Base-by-base conservation (phyloP, 2,329 filamentous ascomycete genomes). In the Cadophora sp. region DNA sequence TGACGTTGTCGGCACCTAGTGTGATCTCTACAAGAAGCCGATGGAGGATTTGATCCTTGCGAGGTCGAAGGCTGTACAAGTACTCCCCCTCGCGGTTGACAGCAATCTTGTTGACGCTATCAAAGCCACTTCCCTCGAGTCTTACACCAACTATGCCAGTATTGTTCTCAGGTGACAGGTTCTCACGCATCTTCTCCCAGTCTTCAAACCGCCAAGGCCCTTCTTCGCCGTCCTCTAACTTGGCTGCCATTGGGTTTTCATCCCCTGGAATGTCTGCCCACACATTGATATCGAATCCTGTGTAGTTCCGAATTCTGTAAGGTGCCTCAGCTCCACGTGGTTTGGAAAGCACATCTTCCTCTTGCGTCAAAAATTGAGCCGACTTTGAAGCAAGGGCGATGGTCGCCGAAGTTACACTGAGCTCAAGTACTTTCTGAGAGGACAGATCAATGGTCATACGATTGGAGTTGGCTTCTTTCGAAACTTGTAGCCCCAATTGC, bases 181-280 rank as follows among this genome's bases (percentile, higher is more conserved):
- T 97, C 80, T 99, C 96, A 80, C 96, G 92, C 86, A 97, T 97
- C 75, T 96, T 96, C 73, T 94, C 94, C 82, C 95, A 96, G 73
- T 97, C 94, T 79, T 99, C 96, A 71, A 99, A 99, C 72, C 94
- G 91, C 96, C 96, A 99, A 0, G 95, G 93, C 1, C 89, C 89
- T 79, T 99, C 96, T 76, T 97, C 89, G 9, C 96, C 97, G 76
- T 99, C 97, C 67, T 88, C 87, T 0, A 99, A 83, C 70, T 91
- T 94, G 1, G 92, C 88, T 5, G 90, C 90, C 68, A 92, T 89
- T n/a, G 86, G 80, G 64, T 91, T 90, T n/a, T 89, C 86, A 64
- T 87, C 88, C 40, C 82, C 85, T 9, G 86, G 80, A 63, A 89
- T 88, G 80, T 92, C 93, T 53, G 92, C 91, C 84, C 94, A 94